Percentiles rank a stretch among this genome's conserved stretches.
Evolutionary conservation across 2,329 filamentous ascomycete species (phyloP).

Genomic region (Talaromyces sp.): DNA sequence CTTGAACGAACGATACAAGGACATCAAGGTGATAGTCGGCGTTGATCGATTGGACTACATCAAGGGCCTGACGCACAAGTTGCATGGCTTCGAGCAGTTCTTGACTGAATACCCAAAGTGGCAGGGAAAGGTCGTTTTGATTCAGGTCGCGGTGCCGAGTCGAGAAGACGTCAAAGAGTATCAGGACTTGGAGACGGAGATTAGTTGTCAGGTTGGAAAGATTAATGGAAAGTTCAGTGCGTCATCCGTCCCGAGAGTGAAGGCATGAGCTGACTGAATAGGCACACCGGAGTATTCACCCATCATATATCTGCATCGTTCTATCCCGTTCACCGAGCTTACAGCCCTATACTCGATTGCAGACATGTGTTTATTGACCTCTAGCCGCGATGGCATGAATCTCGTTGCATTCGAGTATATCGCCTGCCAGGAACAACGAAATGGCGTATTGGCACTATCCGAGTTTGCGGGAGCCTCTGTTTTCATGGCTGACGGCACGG

Average conservation of each 20-base stretch:
- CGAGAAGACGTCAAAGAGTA: slow-evolving; percentile 86
- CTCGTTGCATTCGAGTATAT: slow-evolving; percentile 97
- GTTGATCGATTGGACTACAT: slow-evolving; percentile 95
- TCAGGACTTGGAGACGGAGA: slow-evolving; percentile 82
- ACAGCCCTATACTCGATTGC: slow-evolving; percentile 87
- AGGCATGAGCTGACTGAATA: slow-evolving; percentile 23
- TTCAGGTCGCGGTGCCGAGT: slow-evolving; percentile 89
- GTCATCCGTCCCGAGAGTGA: slow-evolving; percentile 19
- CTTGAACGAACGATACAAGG: slow-evolving; percentile 78
- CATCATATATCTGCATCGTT: slow-evolving; percentile 93
- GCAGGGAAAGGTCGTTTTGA: slow-evolving; percentile 87
- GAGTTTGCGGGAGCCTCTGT: slow-evolving; percentile 95
- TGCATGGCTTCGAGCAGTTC: slow-evolving; percentile 89
- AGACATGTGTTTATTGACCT: slow-evolving; percentile 83
- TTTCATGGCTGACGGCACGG: slow-evolving; percentile 71
- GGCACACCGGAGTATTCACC: slow-evolving; percentile 92
- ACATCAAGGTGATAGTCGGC: slow-evolving; percentile 85
- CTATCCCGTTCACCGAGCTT: slow-evolving; percentile 85
- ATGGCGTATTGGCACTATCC: slow-evolving; percentile 88
- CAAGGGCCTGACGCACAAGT: slow-evolving; percentile 91
- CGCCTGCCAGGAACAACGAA: slow-evolving; percentile 77
- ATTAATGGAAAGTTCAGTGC: slow-evolving; percentile 86
- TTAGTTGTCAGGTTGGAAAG: slow-evolving; percentile 86
- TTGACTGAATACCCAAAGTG: slow-evolving; percentile 88
- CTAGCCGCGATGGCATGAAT: slow-evolving; percentile 94